Base-by-base conservation (phyloP, 352 stramenopile genomes). In the Plasmopara viticola region DNA sequence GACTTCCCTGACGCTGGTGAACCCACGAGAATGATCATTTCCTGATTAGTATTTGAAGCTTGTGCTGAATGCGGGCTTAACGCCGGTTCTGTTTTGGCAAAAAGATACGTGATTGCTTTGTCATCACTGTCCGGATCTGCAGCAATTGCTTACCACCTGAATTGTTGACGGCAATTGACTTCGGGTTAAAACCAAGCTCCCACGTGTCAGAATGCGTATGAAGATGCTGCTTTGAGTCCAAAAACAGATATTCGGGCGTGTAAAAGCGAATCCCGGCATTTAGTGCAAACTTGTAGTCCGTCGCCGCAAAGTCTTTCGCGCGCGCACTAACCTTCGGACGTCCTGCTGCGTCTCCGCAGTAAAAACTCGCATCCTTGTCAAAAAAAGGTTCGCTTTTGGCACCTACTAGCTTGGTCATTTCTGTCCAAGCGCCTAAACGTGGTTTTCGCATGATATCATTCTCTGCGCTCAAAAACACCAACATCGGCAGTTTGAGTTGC, bases 241-340 rank as follows among this genome's bases (percentile, higher is more conserved):
- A 45, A 44, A 96, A 95, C 7, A 96, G 66, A 41, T 70, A 70
- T 49, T 96, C 86, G 4, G 88, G 87, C 1, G 87, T 95, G 41
- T 79, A 64, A 60, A 96, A 95, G 25, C 56, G 54, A 28, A 96
- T 42, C 0, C 70, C 70, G n/a, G 84, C 54, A 62, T 96, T 96
- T 6, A 95, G 58, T 12, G 88, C 87, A 47, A 95, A 94, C 58
- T 93, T 91, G 63, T 94, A 90, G 53, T 96, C 88, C 4, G 79
- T 85, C 13, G 76, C 72, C 7, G 84, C 79, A 58, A 94, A 94
- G 56, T 94, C 84, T 53, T 94, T 94, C 29, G 68, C 59, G 7
- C 81, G 68, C 2, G 79, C 81, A 9, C 68, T 50, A 14, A 72
- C 69, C 61, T 87, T 91, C 31, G 84, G 84, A 6, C 84, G 72